Base-by-base conservation (phyloP, 78 protist genomes). In the Paratrimastix pyriformis region DNA sequence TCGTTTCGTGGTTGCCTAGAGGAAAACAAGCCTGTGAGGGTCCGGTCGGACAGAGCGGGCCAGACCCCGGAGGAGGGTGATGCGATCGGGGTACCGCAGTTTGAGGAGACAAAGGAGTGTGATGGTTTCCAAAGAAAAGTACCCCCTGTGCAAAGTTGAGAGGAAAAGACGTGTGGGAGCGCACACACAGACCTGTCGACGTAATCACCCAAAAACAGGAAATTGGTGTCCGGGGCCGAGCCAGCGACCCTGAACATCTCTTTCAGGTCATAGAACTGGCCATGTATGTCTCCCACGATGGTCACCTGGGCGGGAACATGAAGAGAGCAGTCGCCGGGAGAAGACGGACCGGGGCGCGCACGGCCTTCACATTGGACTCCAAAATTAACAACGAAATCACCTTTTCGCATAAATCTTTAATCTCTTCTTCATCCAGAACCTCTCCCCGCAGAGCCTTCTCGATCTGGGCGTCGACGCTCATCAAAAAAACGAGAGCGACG, bases 201-300 rank as follows among this genome's bases (percentile, higher is more conserved):
- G 39, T 77, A 77, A 38, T 77, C 81, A 7, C 76, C 76, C 38
- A 72, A 7, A 43, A 72, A 72, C 3, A 72, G 60, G 59, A 35
- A 72, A 6, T 26, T 40, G 3, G 76, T 72, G 59, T 43, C 5
- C 2, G 76, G 76, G 32, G 38, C 3, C 3, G 3, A 3, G 3
- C 76, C 76, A 55, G 55, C 76, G 29, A 48, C n/a, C 3, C 33
- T 44, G 21, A 72, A 72, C 6, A 72, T 6, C 64, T 72, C 76
- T 37, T 33, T 40, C n/a, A 72, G 46, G 8, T 72, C 76, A 37
- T 24, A 30, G 29, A 72, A 72, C 7, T 72, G 76, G 33, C 76
- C 76, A 43, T 72, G 76, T 13, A 72, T 40, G 52, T 72, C 76
- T 2, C 65, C 76, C 3, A 65, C 68, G 18, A 62, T 62, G 15